Evolutionary conservation across 495 filamentous ascomycete genomes (phyloP).

Genomic region (Tetracladium setigerum): DNA sequence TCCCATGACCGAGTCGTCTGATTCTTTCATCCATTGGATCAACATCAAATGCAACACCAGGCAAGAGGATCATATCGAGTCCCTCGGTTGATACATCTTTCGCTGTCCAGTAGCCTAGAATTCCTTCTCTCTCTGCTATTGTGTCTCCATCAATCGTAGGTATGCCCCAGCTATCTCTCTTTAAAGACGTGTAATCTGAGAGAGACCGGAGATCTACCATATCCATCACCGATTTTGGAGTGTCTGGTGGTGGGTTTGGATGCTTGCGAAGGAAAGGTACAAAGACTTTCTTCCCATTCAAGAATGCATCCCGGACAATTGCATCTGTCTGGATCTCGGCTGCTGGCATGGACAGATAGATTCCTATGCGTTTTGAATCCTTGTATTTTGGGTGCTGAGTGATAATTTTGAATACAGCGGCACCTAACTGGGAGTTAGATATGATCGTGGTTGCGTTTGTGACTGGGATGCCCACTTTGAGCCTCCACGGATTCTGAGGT

Average conservation of each 20-base stretch:
- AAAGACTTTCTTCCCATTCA: constrained; percentile 73
- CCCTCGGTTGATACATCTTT: constrained; percentile 36
- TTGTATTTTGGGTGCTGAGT: constrained; percentile 42
- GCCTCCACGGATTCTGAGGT: constrained; percentile 45
- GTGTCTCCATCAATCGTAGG: constrained; percentile 63
- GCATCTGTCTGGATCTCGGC: constrained; percentile 74
- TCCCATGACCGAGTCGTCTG: constrained; percentile 83
- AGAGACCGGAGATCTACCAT: constrained; percentile 75
- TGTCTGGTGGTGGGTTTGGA: constrained; percentile 19
- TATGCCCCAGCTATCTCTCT: constrained; percentile 85
- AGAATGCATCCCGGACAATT: constrained; percentile 75
- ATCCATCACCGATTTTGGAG: constrained; percentile 70
- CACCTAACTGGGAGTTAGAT: constrained; percentile 38
- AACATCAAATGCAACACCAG: constrained; percentile 85
- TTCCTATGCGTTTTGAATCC: constrained; percentile 63
- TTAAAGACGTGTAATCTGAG: constrained; percentile 66
- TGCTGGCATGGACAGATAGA: constrained; percentile 88
- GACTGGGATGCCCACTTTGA: constrained; percentile 50
- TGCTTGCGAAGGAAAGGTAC: constrained; percentile 76
- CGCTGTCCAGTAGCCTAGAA: constrained; percentile 49
- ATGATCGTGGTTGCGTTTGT: constrained; percentile 6
- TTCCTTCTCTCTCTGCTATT: constrained; percentile 54
- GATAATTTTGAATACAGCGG: constrained; percentile 40
- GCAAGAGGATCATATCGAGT: constrained; percentile 84
- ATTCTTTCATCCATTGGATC: constrained; percentile 39